phyloP scores from a whole-genome alignment of 495 filamentous ascomycete species.

The Trichoderma orchidacearum region DNA sequence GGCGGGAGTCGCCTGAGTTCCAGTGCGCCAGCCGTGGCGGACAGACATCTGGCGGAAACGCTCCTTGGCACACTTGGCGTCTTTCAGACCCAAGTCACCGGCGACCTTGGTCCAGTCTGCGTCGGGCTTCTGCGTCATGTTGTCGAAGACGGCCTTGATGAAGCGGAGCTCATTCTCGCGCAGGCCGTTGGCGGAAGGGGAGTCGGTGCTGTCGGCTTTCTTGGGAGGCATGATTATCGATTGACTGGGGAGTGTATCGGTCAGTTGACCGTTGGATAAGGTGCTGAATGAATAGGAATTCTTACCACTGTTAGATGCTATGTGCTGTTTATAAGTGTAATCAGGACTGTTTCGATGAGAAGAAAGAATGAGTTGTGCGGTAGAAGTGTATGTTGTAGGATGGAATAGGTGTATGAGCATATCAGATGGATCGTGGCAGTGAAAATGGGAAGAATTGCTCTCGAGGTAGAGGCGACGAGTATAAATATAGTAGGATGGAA shows the following conservation, averaged over 20 bases:
- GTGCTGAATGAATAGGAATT: background rate
- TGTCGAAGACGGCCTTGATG: constrained; percentile 9
- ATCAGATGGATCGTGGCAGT: background rate
- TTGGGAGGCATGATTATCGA: constrained; percentile 6
- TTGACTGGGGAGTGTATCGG: background rate
- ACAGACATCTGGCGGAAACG: constrained; percentile 8
- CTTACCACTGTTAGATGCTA: background rate
- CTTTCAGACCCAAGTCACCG: constrained; percentile 3
- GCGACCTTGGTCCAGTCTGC: constrained; percentile 7
- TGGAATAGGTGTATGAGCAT: too few relatives aligned
- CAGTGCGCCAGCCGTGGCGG: constrained; percentile 8
- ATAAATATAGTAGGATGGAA: background rate
- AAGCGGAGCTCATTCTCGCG: constrained; percentile 5
- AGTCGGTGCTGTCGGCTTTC: constrained; percentile 7
- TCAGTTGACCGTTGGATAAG: background rate
- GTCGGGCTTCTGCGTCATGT: constrained; percentile 5
- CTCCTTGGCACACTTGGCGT: constrained; percentile 6
- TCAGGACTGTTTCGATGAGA: background rate
- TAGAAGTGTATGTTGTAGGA: too few relatives aligned
- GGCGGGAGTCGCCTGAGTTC: background rate
- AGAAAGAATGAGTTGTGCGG: background rate
- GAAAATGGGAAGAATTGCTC: background rate
- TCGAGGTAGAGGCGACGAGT: background rate
- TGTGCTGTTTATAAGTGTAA: background rate
- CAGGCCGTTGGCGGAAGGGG: background rate